Evolutionary conservation across 768 basidiomycete species (phyloP), one percentile per base, ranked within the genome.

Genomic region (Pulveroboletus sp.): DNA sequence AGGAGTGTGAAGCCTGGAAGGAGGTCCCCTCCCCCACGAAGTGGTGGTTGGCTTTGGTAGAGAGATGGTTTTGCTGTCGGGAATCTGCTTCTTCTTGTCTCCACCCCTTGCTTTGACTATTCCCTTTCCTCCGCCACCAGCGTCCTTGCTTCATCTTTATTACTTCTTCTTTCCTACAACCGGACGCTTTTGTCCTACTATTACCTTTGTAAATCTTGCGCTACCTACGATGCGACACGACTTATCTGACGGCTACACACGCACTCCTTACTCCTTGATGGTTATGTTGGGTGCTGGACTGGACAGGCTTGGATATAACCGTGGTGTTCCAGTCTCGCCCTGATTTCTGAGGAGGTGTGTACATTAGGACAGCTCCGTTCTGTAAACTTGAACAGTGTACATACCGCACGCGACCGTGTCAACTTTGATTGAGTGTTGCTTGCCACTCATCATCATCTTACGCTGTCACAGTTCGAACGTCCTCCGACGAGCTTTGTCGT

Each of bases 41-140:
- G 54, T 52, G 67, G 79, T 32, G 67, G 79, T 32, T 84, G 82
- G 82, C 80, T 84, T 48, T 84, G 83, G 82, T 70, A 63, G 64
- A 61, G 64, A 61, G 45, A 45, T 39, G 49, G 30, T 49, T 57
- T 50, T 44, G 56, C 58, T 66, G 58, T 57, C 58, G 63, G 66
- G 63, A 70, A 59, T 66, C 68, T 65, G 63, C 61, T 57, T 68
- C 65, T 64, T 71, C 60, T 69, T 59, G 61, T 56, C 49, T 55
- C 59, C 59, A 21, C 35, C 21, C 43, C 39, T 31, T 15, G 38
- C 42, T 33, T 61, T 51, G 57, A 59, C 57, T 47, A 47, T 51
- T 57, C 50, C 53, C 38, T n/a, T 59, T 62, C 57, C 58, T 62
- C 63, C 57, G 3, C 21, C 3, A 3, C 56, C n/a, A 47, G 55